These are phyloP conservation scores for Penicillium sp. DNA, from an alignment of 2,329 filamentous ascomycete genomes.

Conservation along the genomic window DNA sequence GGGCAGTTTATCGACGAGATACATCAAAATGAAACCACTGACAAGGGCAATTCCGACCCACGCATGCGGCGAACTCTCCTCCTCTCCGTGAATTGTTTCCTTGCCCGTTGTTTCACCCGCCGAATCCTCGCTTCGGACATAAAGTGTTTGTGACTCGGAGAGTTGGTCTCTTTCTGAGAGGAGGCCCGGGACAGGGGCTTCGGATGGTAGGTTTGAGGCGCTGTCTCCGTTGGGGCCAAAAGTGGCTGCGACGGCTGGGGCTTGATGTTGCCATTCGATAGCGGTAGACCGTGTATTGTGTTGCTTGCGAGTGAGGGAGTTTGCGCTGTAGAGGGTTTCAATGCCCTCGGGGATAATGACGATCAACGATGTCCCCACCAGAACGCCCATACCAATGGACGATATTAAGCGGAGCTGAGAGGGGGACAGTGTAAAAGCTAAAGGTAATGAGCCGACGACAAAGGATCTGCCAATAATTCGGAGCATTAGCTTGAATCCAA, in stretches of 20 bases:
- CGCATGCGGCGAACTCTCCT: slow-evolving; percentile 60
- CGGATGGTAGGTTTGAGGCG: not conserved
- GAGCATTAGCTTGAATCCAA: slow-evolving; percentile 5
- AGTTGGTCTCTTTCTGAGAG: slow-evolving; percentile 12
- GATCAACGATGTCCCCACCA: slow-evolving; percentile 92
- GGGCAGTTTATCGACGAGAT: slow-evolving; percentile 84
- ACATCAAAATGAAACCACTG: slow-evolving; percentile 93
- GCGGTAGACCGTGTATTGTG: slow-evolving; percentile 31
- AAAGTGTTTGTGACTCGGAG: slow-evolving; percentile 19
- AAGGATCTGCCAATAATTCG: slow-evolving; percentile 69
- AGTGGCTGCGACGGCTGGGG: slow-evolving; percentile 19
- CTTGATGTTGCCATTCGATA: slow-evolving; percentile 32
- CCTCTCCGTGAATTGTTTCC: slow-evolving; percentile 34
- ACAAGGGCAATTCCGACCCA: slow-evolving; percentile 87
- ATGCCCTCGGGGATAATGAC: slow-evolving; percentile 98
- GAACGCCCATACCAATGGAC: slow-evolving; percentile 86
- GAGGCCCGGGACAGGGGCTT: slow-evolving; percentile 16
- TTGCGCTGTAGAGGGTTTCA: slow-evolving; percentile 74
- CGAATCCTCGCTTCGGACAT: slow-evolving; percentile 28
- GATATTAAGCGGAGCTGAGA: slow-evolving; percentile 87
- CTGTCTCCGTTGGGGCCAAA: slow-evolving; percentile 5
- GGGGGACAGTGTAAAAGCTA: slow-evolving; percentile 83
- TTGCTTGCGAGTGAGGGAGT: slow-evolving; percentile 34
- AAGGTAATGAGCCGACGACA: slow-evolving; percentile 82
- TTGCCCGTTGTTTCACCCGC: slow-evolving; percentile 43